Evolutionary conservation across 345 rosid genomes (phyloP).

Genomic region (Jatropha curcas): DNA sequence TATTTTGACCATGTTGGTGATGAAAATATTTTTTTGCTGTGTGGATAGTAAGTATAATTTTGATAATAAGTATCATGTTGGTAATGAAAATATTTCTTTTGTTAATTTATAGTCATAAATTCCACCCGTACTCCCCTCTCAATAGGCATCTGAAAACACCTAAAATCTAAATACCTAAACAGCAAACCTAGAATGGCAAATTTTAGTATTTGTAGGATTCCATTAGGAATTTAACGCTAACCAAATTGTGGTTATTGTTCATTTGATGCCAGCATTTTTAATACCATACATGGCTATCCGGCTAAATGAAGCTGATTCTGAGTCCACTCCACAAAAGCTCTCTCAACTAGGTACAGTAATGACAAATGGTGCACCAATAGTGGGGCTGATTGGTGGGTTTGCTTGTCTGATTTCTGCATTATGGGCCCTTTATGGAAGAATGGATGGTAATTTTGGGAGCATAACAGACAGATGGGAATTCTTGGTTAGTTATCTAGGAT

Average conservation of each 20-base stretch:
- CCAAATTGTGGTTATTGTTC: neutral
- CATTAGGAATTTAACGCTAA: neutral
- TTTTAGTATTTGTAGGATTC: neutral
- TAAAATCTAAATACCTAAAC: neutral
- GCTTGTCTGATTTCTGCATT: conserved; percentile 61
- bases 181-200: neutral
- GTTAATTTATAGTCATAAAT: neutral
- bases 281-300: conserved; percentile 96
- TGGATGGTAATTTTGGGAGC: conserved; percentile 63
- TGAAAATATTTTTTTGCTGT: neutral
- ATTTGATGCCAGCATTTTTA: conserved; percentile 60
- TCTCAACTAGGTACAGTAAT: conserved; percentile 63
- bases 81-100: neutral
- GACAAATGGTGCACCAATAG: conserved; percentile 71
- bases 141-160: neutral
- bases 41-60: neutral
- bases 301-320: conserved; percentile 50
- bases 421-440: conserved; percentile 77
- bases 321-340: conserved; percentile 35
- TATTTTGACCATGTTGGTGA: neutral
- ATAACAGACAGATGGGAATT: conserved; percentile 64
- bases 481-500: conserved; percentile 64
- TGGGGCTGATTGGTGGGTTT: conserved; percentile 75
- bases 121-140: neutral
- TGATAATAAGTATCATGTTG: neutral